These are phyloP conservation scores for Floccularia luteovirens DNA, from an alignment of 768 basidiomycete species.

Conservation along the genomic window DNA sequence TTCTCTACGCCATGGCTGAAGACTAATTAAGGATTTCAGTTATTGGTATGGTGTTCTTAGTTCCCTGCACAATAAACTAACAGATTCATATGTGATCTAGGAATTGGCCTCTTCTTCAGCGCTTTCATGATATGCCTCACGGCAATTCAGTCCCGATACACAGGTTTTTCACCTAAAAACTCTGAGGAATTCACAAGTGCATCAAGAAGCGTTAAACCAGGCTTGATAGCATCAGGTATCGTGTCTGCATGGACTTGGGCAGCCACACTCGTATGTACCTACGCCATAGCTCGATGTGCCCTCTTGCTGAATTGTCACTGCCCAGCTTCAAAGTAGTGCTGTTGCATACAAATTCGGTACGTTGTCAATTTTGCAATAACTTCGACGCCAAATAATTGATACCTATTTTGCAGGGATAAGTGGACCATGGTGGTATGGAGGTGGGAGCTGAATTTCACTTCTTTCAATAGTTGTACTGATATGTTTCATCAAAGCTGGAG, in stretches of 20 bases:
- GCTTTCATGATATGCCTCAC: constrained; percentile 75
- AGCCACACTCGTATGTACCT: constrained; percentile 51
- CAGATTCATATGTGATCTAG: constrained; percentile 23
- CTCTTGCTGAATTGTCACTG: not conserved
- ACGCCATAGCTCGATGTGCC: not conserved
- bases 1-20: not conserved
- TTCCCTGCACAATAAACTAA: not conserved
- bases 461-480: not conserved
- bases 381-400: constrained; percentile 1
- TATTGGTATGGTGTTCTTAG: constrained; percentile 15
- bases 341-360: constrained; percentile 76
- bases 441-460: constrained; percentile 10
- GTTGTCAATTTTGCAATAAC: constrained; percentile 1
- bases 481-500: constrained; percentile 45
- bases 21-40: constrained; percentile 9
- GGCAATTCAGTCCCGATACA: constrained; percentile 78
- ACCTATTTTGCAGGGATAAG: constrained; percentile 41
- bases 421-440: constrained; percentile 87
- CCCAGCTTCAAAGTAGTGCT: constrained; percentile 67
- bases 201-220: constrained; percentile 81
- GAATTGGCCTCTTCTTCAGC: constrained; percentile 86
- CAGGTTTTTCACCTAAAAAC: constrained; percentile 67
- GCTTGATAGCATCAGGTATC: constrained; percentile 88
- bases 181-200: constrained; percentile 80
- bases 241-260: constrained; percentile 94